These are phyloP conservation scores for Flaveria floridana DNA, from an alignment of 140 eudicot species.

Conservation along the genomic window DNA sequence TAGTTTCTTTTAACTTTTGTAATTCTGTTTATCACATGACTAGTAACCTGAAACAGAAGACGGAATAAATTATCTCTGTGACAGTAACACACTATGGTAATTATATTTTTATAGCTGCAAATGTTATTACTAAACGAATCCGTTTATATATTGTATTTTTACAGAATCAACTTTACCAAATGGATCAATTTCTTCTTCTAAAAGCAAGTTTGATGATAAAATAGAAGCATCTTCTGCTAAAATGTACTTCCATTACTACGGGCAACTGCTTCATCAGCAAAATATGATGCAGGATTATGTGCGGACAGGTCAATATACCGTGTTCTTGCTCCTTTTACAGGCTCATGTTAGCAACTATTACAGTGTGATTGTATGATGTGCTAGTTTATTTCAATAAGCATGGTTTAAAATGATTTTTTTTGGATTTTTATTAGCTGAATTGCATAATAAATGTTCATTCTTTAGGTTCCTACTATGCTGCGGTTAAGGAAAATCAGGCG, in stretches of 20 bases:
- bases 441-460: slow-evolving; percentile 10
- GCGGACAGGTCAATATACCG: slow-evolving; percentile 71
- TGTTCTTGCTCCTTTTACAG: slow-evolving; percentile 4
- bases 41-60: background rate
- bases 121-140: background rate
- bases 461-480: slow-evolving; percentile 88
- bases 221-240: slow-evolving; percentile 94
- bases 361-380: slow-evolving; percentile 15
- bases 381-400: slow-evolving; percentile 6
- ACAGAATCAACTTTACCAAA: slow-evolving; percentile 58
- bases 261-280: slow-evolving; percentile 93
- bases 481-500: slow-evolving; percentile 82
- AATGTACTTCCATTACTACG: slow-evolving; percentile 94
- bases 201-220: slow-evolving; percentile 88
- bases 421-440: background rate
- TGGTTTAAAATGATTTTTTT: background rate
- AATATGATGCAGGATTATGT: slow-evolving; percentile 98
- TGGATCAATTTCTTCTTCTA: slow-evolving; percentile 51
- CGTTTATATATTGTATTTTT: slow-evolving; percentile 20
- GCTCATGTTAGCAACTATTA: slow-evolving; percentile 19
- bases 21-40: slow-evolving; percentile 16
- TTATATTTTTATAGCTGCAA: background rate
- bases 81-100: background rate
- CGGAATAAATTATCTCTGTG: background rate
- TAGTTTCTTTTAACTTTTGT: background rate